Percentiles rank a stretch among this genome's conserved stretches.
phyloP scores from a whole-genome alignment of 306 rosid species.

The Oemleria cerasiformis region DNA sequence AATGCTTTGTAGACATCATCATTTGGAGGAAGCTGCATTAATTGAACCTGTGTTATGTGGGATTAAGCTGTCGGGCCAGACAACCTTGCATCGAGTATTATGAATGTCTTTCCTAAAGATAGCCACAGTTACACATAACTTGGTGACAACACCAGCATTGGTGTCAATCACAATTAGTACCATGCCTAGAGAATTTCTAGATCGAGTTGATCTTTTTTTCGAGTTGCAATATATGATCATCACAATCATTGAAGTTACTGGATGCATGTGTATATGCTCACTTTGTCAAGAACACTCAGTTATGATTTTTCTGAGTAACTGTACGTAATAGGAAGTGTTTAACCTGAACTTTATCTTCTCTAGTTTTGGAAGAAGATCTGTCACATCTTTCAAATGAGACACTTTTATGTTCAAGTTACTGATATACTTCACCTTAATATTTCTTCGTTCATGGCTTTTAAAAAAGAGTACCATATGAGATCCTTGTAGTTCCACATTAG shows the following conservation, averaged over 20 bases:
- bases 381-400: constrained; percentile 17
- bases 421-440: constrained; percentile 32
- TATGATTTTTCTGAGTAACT: constrained; percentile 21
- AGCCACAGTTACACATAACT: no score
- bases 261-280: constrained; percentile 25
- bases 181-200: constrained; percentile 12
- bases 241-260: constrained; percentile 3
- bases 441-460: constrained; percentile 24
- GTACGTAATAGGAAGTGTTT: constrained; percentile 21
- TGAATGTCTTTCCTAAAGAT: no score
- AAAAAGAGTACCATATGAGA: constrained; percentile 45
- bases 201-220: constrained; percentile 15
- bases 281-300: constrained; percentile 11
- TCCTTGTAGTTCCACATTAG: constrained; percentile 57
- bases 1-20: no score
- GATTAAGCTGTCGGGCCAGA: no score
- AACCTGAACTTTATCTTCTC: constrained; percentile 25
- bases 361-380: constrained; percentile 30
- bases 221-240: constrained; percentile 2
- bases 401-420: constrained; percentile 39
- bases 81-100: no score
- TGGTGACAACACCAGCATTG: no score
- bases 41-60: no score
- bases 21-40: no score
- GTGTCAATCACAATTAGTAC: constrained; percentile 29